These are phyloP conservation scores for Monosporozyma siamensis DNA, from an alignment of 805 yeast species.

Conservation along the genomic window DNA sequence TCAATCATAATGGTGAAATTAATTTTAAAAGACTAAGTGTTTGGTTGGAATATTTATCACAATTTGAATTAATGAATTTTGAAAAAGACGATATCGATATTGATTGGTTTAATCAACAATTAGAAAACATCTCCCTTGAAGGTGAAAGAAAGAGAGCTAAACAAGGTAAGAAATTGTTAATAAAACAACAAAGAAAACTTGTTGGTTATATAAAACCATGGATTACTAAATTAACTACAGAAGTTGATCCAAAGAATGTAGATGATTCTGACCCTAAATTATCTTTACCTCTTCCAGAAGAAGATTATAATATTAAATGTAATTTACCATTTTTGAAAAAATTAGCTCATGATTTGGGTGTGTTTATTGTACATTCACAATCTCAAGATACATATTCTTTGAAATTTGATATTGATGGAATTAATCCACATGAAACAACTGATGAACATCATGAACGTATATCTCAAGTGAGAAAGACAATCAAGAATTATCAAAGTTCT, in stretches of 20 bases:
- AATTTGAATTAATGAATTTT: slow-evolving; percentile 77
- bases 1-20: slow-evolving; percentile 75
- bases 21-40: slow-evolving; percentile 60
- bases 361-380: slow-evolving; percentile 55
- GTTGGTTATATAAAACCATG: slow-evolving; percentile 48
- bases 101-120: slow-evolving; percentile 82
- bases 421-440: slow-evolving; percentile 54
- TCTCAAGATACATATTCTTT: slow-evolving; percentile 48
- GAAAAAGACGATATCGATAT: slow-evolving; percentile 77
- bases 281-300: slow-evolving; percentile 27
- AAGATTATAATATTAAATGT: slow-evolving; percentile 29
- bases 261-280: slow-evolving; percentile 29
- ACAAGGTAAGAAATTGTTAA: slow-evolving; percentile 52
- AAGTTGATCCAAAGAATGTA: slow-evolving; percentile 22
- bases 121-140: slow-evolving; percentile 65
- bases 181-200: slow-evolving; percentile 67
- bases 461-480: slow-evolving; percentile 39
- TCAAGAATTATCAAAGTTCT: slow-evolving; percentile 60
- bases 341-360: slow-evolving; percentile 58
- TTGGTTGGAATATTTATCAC: slow-evolving; percentile 68
- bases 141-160: slow-evolving; percentile 63
- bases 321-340: slow-evolving; percentile 54
- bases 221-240: slow-evolving; percentile 31
- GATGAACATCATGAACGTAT: slow-evolving; percentile 54
- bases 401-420: slow-evolving; percentile 64